These are phyloP conservation scores for Aspergillus ustus DNA, from an alignment of 2,329 filamentous ascomycete species.

Conservation along the genomic window DNA sequence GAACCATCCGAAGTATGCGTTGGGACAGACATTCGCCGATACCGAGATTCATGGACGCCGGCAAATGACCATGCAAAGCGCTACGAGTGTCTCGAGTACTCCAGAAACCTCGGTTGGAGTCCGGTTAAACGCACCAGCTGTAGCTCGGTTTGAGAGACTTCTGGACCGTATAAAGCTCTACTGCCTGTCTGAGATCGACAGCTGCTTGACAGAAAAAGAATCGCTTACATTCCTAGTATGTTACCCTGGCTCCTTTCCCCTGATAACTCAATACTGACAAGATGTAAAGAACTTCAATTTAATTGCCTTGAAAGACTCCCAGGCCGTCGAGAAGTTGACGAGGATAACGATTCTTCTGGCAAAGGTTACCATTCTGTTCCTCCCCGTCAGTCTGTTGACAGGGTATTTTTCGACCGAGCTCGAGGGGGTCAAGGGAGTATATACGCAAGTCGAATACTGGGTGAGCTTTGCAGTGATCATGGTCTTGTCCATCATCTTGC, in stretches of 20 bases:
- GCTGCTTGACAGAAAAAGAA: slow-evolving; percentile 71
- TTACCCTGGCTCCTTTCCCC: background rate
- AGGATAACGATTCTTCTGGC: slow-evolving; percentile 73
- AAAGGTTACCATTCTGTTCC: slow-evolving; percentile 75
- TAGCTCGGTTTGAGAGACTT: slow-evolving; percentile 64
- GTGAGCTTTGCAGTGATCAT: slow-evolving; percentile 68
- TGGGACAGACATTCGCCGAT: slow-evolving; percentile 31
- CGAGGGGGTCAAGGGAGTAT: slow-evolving; percentile 58
- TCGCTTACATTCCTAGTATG: slow-evolving; percentile 69
- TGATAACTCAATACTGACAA: slow-evolving; percentile 11
- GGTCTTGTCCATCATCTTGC: slow-evolving; percentile 59
- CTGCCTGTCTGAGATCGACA: slow-evolving; percentile 66
- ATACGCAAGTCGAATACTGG: slow-evolving; percentile 70
- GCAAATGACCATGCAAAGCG: slow-evolving; percentile 32
- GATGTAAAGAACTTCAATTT: slow-evolving; percentile 72
- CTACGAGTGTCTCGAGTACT: slow-evolving; percentile 25
- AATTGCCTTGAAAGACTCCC: slow-evolving; percentile 75
- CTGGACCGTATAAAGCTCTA: slow-evolving; percentile 66
- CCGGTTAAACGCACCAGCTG: slow-evolving; percentile 52
- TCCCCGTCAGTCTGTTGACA: slow-evolving; percentile 76
- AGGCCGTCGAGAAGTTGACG: slow-evolving; percentile 72
- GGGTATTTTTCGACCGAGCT: slow-evolving; percentile 74
- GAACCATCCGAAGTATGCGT: slow-evolving; percentile 22
- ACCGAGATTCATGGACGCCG: slow-evolving; percentile 47
- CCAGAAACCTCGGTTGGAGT: slow-evolving; percentile 43